Conservation (phyloP, 345 rosid species). For the Garcia nutans region DNA sequence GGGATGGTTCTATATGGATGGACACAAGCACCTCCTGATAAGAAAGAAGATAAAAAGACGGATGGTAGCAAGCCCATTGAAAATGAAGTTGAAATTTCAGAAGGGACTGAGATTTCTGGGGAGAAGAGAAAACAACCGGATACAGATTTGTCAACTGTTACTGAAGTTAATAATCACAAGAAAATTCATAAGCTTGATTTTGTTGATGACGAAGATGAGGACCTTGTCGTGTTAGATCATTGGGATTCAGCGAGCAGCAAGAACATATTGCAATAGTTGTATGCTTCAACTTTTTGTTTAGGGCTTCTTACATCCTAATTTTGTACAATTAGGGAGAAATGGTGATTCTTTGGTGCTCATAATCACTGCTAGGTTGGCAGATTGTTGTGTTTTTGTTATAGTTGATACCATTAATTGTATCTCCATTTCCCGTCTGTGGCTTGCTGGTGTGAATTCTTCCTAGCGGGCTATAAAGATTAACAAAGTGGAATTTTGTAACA, state of each 20-base stretch:
- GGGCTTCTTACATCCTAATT: slow-evolving; percentile 42
- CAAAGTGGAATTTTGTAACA: slow-evolving; percentile 16
- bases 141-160: neutral
- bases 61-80: slow-evolving; percentile 35
- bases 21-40: slow-evolving; percentile 54
- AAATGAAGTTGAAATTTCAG: slow-evolving; percentile 47
- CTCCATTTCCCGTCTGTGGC: slow-evolving; percentile 19
- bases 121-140: slow-evolving; percentile 63
- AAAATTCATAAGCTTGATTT: slow-evolving; percentile 55
- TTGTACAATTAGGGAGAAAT: slow-evolving; percentile 42
- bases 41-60: slow-evolving; percentile 27
- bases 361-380: slow-evolving; percentile 18
- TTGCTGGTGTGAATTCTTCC: slow-evolving; percentile 23
- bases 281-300: slow-evolving; percentile 9
- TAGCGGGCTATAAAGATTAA: slow-evolving; percentile 11
- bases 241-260: slow-evolving; percentile 45
- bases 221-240: slow-evolving; percentile 41
- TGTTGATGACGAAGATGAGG: slow-evolving; percentile 59
- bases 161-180: slow-evolving; percentile 31
- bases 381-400: neutral
- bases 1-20: slow-evolving; percentile 94
- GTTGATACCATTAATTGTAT: slow-evolving; percentile 13
- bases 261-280: slow-evolving; percentile 43
- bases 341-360: slow-evolving; percentile 49
- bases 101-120: slow-evolving; percentile 31